phyloP scores from a whole-genome alignment of 805 yeast genomes.

The Spathaspora girioi region DNA sequence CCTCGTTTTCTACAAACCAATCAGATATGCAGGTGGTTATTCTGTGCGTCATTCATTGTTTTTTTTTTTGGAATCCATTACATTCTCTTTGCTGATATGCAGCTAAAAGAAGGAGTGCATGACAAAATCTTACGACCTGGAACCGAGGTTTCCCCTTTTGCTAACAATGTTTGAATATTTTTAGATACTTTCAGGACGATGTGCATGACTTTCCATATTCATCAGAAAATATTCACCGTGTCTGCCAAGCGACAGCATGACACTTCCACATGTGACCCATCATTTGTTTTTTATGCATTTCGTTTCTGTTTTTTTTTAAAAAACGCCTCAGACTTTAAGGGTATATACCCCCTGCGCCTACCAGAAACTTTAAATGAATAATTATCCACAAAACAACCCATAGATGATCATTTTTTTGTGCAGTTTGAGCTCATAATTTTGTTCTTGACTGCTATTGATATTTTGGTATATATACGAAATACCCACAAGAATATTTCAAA shows the following conservation, averaged over 20 bases:
- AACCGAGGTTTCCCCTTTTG: not conserved
- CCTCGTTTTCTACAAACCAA: not conserved
- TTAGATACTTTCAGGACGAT: not conserved
- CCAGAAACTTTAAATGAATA: not conserved
- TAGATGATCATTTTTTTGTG: not conserved
- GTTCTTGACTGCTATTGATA: not conserved
- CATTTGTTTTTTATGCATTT: not conserved
- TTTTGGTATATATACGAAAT: not conserved
- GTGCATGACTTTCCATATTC: not conserved
- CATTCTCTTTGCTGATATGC: not conserved
- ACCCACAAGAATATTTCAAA: not conserved
- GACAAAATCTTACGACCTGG: not conserved
- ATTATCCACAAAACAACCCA: not conserved
- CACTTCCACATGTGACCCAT: not conserved
- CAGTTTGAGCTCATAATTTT: not conserved
- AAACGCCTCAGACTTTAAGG: not conserved
- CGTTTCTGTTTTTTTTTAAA: not conserved
- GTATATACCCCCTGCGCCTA: no score
- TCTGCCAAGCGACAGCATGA: not conserved
- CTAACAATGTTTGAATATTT: not conserved
- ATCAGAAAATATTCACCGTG: not conserved
- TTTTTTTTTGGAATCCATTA: no score
- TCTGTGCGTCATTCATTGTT: not conserved
- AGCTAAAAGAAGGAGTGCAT: not conserved
- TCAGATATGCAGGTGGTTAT: not conserved